Base-by-base conservation (phyloP, 2,329 filamentous ascomycete genomes). In the Trichoderma sp. region DNA sequence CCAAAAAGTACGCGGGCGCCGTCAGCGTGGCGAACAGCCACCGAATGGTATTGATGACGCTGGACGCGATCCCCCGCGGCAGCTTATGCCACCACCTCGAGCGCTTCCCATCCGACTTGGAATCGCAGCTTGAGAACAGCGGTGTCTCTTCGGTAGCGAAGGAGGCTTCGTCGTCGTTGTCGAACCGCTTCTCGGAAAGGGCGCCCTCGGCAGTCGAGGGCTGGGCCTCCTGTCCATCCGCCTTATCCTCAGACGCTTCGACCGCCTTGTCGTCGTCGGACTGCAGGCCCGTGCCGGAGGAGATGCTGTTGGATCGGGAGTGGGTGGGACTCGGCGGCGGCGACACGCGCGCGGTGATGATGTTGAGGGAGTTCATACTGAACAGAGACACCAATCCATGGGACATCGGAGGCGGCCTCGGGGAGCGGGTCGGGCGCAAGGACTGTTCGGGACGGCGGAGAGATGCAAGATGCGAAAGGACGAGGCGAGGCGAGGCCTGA, bases 301-400 rank as follows among this genome's bases (percentile, higher is more conserved):
- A 83, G 75, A 89, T 81, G 33, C 88, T 90, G 78, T 89, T 89
- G 71, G 87, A 86, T 78, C 88, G 85, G 70, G 88, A 85, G 68
- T 87, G 84, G 56, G 79, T 78, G 40, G 87, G 84, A 74, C 84
- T 88, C 70, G 87, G 81, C 67, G 87, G 80, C 73, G 88, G 87
- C 75, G 88, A 89, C 79, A 94, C 92, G 83, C 92, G 91, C 79
- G 92, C 89, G 77, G 93, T 96, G 80, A 97, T 89, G 80, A 97
- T 93, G 84, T 96, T 97, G 85, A 97, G 86, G 77, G 94, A 97
- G 89, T 97, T 97, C 95, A 97, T 97, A 83, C 87, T 92, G 85
- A 69, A 67, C 75, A 77, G 75, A 75, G 79, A 79, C 76, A 79
- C 80, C 79, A 81, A 85, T 86, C 88, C 88, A 89, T 88, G 81